These are phyloP conservation scores for Periconia macrospinosa DNA, from an alignment of 2,329 filamentous ascomycete species.

Conservation along the genomic window DNA sequence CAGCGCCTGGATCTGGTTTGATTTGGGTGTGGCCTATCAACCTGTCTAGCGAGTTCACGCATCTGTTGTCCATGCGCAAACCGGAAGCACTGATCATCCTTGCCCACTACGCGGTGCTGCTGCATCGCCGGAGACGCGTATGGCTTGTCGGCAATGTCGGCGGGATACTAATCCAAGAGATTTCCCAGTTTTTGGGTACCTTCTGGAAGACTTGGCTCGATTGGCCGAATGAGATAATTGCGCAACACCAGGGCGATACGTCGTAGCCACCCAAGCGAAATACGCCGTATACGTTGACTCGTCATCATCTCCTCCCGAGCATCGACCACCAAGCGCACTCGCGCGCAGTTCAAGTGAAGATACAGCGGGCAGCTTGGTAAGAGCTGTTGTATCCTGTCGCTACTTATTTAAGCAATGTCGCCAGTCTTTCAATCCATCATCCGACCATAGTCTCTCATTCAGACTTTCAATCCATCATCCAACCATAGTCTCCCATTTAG, in stretches of 20 bases:
- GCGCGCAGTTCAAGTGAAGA: not conserved
- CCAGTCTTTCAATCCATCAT: too few relatives aligned
- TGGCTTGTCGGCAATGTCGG: constrained; percentile 20
- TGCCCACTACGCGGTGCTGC: constrained; percentile 21
- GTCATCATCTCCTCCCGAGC: not conserved
- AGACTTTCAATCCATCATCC: too few relatives aligned
- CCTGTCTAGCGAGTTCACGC: constrained; percentile 18
- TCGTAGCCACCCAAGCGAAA: constrained; percentile 1
- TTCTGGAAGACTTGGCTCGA: constrained; percentile 23
- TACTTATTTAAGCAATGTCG: not conserved
- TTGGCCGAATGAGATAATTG: constrained; percentile 17
- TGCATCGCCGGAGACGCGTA: constrained; percentile 15
- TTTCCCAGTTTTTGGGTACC: constrained; percentile 15
- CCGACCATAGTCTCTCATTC: too few relatives aligned
- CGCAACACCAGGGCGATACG: constrained; percentile 1
- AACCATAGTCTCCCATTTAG: too few relatives aligned
- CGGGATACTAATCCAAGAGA: constrained; percentile 16
- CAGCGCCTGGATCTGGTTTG: constrained; percentile 1
- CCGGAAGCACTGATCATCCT: constrained; percentile 25
- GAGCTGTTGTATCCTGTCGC: not conserved
- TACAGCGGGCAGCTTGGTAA: not conserved
- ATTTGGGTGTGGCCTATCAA: constrained; percentile 22
- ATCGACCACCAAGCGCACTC: not conserved
- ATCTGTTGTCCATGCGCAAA: constrained; percentile 17
- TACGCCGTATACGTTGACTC: not conserved